These are phyloP conservation scores for Globisporangium camurandrum DNA, from an alignment of 352 stramenopile species.

Conservation along the genomic window DNA sequence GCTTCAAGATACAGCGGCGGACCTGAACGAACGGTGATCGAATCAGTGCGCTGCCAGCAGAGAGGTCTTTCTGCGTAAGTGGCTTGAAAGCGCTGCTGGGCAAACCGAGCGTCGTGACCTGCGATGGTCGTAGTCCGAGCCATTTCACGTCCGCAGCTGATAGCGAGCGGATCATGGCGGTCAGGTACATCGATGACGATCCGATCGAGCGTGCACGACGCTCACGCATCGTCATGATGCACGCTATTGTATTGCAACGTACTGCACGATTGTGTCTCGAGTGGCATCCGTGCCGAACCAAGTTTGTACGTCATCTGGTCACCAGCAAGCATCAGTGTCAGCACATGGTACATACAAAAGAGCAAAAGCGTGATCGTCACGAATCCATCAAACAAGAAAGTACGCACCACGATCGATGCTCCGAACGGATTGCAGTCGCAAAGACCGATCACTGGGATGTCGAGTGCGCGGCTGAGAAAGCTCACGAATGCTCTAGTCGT, in stretches of 20 bases:
- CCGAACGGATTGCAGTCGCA: constrained; percentile 95
- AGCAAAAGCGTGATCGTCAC: neutral
- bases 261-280: constrained; percentile 65
- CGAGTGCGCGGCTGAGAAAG: constrained; percentile 56
- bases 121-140: constrained; percentile 87
- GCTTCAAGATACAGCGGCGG: neutral
- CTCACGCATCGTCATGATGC: neutral
- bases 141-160: constrained; percentile 84
- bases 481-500: constrained; percentile 69
- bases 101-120: constrained; percentile 43
- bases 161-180: neutral
- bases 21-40: constrained; percentile 62
- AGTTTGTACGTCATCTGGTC: constrained; percentile 85
- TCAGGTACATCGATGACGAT: too few relatives aligned
- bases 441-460: constrained; percentile 87
- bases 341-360: neutral
- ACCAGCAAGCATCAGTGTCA: neutral
- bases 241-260: neutral
- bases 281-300: constrained; percentile 76
- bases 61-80: constrained; percentile 46
- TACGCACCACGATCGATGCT: constrained; percentile 83
- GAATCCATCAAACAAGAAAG: neutral
- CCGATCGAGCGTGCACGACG: too few relatives aligned
- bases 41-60: constrained; percentile 31
- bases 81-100: constrained; percentile 46